Percentiles rank a stretch among this genome's conserved stretches.
Evolutionary conservation across 768 basidiomycete genomes (phyloP).

Genomic region (Tylopilus cervinicoccineus): DNA sequence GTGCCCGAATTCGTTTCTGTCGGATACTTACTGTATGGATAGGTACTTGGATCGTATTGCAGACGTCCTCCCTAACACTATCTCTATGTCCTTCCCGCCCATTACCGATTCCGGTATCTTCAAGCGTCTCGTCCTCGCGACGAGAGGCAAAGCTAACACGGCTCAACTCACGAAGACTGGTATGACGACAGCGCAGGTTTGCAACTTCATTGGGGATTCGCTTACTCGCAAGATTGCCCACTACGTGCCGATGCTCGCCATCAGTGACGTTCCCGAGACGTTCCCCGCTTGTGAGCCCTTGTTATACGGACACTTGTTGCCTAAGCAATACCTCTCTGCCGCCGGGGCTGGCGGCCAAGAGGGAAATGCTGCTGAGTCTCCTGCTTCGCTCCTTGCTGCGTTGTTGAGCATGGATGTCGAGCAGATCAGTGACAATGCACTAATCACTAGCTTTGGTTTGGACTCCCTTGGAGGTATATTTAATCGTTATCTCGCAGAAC

Average conservation of each 20-base stretch:
- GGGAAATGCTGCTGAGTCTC: constrained; percentile 15
- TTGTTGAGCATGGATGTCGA: constrained; percentile 25
- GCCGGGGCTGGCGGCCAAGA: constrained; percentile 10
- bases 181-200: constrained; percentile 31
- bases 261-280: constrained; percentile 22
- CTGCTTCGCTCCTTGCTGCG: constrained; percentile 22
- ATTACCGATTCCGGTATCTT: constrained; percentile 34
- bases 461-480: constrained; percentile 26
- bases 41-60: constrained; percentile 33
- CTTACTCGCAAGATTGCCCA: constrained; percentile 27
- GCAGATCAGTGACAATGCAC: constrained; percentile 27
- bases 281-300: constrained; percentile 26
- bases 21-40: not conserved
- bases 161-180: constrained; percentile 29
- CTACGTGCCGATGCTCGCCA: constrained; percentile 28
- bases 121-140: constrained; percentile 28
- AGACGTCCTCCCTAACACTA: constrained; percentile 26
- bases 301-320: constrained; percentile 24
- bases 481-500: not conserved
- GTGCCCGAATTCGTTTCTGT: not conserved
- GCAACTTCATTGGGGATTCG: constrained; percentile 31
- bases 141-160: constrained; percentile 27
- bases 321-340: constrained; percentile 20
- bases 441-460: constrained; percentile 27
- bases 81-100: constrained; percentile 33